Evolutionary conservation across 306 rosid genomes (phyloP).

Genomic region (Delonix regia): DNA sequence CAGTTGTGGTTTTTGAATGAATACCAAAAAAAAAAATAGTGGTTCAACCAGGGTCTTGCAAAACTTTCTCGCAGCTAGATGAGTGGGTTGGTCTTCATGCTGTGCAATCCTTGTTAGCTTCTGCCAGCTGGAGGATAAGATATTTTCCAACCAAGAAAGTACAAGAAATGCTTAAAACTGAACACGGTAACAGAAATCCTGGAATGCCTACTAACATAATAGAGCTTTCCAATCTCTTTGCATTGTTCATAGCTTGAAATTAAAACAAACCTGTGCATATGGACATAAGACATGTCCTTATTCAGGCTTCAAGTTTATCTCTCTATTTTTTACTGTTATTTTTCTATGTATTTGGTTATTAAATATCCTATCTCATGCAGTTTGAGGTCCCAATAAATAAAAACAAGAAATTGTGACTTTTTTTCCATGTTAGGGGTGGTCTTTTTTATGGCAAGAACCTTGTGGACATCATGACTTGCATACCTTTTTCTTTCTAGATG

Average conservation of each 20-base stretch:
- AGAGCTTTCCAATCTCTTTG: background rate
- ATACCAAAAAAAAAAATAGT: constrained; percentile 23
- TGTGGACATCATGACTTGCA: constrained; percentile 22
- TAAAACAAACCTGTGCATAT: constrained; percentile 11
- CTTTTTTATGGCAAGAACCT: constrained; percentile 1
- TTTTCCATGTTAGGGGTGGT: constrained; percentile 2
- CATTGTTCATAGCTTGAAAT: constrained; percentile 16
- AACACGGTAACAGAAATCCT: background rate
- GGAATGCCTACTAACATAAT: background rate
- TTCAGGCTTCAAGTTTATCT: constrained; percentile 21
- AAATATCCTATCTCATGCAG: constrained; percentile 1
- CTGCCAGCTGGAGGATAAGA: background rate
- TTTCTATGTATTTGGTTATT: constrained; percentile 18
- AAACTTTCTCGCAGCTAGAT: background rate
- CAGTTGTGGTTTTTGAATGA: constrained; percentile 9
- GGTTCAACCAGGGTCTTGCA: constrained; percentile 22
- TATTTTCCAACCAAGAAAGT: background rate
- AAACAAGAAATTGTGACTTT: constrained; percentile 9
- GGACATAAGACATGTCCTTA: constrained; percentile 1
- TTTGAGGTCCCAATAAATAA: constrained; percentile 12
- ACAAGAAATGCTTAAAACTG: background rate
- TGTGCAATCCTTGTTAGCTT: background rate
- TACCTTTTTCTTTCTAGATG: background rate
- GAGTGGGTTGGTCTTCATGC: constrained; percentile 7
- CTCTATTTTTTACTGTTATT: constrained; percentile 1